Conservation (phyloP, 1,284 basidiomycete genomes). For the Ceratobasidium papillatum region DNA sequence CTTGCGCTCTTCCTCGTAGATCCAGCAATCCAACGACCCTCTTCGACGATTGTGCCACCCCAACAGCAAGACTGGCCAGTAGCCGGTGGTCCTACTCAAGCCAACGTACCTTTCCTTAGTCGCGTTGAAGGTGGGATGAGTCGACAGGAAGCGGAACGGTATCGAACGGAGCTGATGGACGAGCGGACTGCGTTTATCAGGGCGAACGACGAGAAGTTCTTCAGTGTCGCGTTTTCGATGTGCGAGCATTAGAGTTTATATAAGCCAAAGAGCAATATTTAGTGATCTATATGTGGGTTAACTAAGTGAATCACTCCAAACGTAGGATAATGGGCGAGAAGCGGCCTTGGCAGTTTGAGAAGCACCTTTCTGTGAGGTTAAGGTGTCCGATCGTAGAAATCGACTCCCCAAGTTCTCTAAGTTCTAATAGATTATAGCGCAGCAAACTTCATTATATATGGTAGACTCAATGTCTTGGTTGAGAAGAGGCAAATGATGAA, state of each 20-base stretch:
- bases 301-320: too few relatives aligned
- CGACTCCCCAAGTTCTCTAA: too few relatives aligned
- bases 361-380: too few relatives aligned
- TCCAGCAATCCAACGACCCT: conserved; percentile 55
- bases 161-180: conserved; percentile 50
- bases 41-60: conserved; percentile 57
- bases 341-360: too few relatives aligned
- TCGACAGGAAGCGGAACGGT: conserved; percentile 49
- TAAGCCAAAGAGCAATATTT: too few relatives aligned
- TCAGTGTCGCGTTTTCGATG: conserved; percentile 38
- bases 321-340: too few relatives aligned
- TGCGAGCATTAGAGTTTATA: conserved; percentile 41
- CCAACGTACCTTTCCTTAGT: conserved; percentile 45
- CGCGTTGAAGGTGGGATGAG: conserved; percentile 47
- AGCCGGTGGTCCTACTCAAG: conserved; percentile 7
- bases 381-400: too few relatives aligned
- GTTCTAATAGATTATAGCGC: too few relatives aligned
- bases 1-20: conserved; percentile 62
- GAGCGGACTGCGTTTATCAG: conserved; percentile 47
- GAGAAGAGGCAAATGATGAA: too few relatives aligned
- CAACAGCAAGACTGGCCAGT: conserved; percentile 56
- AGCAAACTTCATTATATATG: too few relatives aligned
- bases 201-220: conserved; percentile 27
- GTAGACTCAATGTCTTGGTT: too few relatives aligned
- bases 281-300: too few relatives aligned